Evolutionary conservation across 352 stramenopile genomes (phyloP), one percentile per base, ranked within the genome.

Genomic region (Phytophthora megakarya): DNA sequence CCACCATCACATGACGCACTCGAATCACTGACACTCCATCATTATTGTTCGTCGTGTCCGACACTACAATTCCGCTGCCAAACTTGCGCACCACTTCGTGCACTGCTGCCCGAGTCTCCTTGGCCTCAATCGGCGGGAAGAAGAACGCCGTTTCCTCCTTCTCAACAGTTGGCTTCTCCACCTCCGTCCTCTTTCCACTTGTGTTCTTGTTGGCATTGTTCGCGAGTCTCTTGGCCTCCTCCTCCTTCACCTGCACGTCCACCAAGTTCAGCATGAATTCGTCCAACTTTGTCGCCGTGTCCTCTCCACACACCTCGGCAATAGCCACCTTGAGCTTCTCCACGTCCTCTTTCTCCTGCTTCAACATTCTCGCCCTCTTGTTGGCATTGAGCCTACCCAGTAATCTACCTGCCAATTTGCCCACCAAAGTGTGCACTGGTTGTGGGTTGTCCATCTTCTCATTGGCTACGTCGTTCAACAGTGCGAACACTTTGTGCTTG

Each of bases 61-160:
- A 96, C 12, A 97, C 78, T 0, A 95, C 72, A 12, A 86, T 70
- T 8, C 75, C 79, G 18, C 75, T 75, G 38, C 77, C 75, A 32
- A 90, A 81, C 48, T 89, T 71, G 0, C 93, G 88, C 30, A 98
- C 70, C 16, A 80, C 70, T 46, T 91, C 66, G 70, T 99, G 95
- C 44, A 98, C 80, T 0, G 72, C 70, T 26, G 87, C 86, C 6
- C 96, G 92, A 13, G 72, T 78, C 26, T 97, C 75, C 55, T 98
- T 98, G 46, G 90, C 75, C 0, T 80, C 58, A 49, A 98, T 80
- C 16, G 79, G 70, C 0, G 84, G 81, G 43, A 94, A 90, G 55
- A 86, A 88, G 65, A 93, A 94, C 25, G 57, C 57, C 0, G 64
- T 62, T 0, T 65, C 32, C 26, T 75, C 61, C 25, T 64, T 56